Evolutionary conservation across 495 filamentous ascomycete genomes (phyloP).

Genomic region (Aspergillus cavernicola): DNA sequence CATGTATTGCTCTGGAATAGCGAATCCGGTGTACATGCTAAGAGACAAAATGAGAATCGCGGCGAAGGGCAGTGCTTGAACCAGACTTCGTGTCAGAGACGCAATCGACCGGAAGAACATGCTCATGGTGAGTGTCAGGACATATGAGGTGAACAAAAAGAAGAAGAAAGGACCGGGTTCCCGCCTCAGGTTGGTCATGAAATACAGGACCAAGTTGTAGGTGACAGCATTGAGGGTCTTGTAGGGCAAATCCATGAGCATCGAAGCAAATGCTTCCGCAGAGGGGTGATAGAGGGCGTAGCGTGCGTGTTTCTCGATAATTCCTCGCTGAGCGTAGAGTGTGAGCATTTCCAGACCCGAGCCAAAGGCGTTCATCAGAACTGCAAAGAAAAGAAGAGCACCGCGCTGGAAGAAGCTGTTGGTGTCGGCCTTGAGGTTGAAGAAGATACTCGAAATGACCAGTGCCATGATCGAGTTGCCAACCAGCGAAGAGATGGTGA

Average conservation of each 20-base stretch:
- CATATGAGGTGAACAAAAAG: conserved; percentile 53
- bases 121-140: conserved; percentile 57
- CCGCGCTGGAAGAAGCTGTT: conserved; percentile 76
- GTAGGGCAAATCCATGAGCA: conserved; percentile 58
- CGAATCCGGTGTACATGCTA: conserved; percentile 50
- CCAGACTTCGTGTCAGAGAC: conserved; percentile 42
- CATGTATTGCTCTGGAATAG: conserved; percentile 46
- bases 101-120: conserved; percentile 52
- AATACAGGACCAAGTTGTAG: conserved; percentile 61
- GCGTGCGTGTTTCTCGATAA: conserved; percentile 63
- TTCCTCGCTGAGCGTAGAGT: conserved; percentile 59
- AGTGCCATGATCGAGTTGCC: conserved; percentile 78
- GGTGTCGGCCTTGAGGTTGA: conserved; percentile 62
- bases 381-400: conserved; percentile 87
- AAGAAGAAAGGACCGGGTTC: conserved; percentile 53
- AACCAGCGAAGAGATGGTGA: conserved; percentile 68
- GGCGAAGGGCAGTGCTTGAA: conserved; percentile 38
- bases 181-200: conserved; percentile 53
- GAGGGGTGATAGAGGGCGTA: conserved; percentile 67
- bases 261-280: conserved; percentile 57
- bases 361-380: not conserved
- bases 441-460: conserved; percentile 86
- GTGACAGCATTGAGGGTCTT: conserved; percentile 49
- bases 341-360: conserved; percentile 49
- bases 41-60: conserved; percentile 47